Base-by-base conservation (phyloP, 768 basidiomycete genomes). In the Lactarius psammicola region DNA sequence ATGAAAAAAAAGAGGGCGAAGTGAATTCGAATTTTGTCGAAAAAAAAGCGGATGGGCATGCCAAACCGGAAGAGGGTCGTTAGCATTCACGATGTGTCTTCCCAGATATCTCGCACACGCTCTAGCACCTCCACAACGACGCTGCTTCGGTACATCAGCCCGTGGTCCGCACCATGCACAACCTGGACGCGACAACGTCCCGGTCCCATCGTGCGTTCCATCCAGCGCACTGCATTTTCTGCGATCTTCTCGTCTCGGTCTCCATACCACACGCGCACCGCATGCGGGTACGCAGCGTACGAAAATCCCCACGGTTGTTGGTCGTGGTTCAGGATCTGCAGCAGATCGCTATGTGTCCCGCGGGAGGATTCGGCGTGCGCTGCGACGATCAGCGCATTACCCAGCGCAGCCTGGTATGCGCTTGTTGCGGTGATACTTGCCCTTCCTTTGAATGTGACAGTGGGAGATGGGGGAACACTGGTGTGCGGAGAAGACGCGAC, bases 351-450 rank as follows among this genome's bases (percentile, higher is more conserved):
- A 71, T 96, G 93, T 0, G 91, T 92, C 56, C 97, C 95, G 69
- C 88, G 89, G 30, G 94, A 85, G 5, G 94, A 94, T 74, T 98
- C 96, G 2, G 95, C 90, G 74, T 99, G 95, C 1, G 94, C 95
- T 0, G 96, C 96, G 28, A 93, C 92, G 51, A 95, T 87, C 36
- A 99, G 82, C 2, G 94, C 94, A 65, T 90, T 94, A 40, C 89
- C 93, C n/a, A 98, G 81, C 2, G 87, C 82, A 17, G 84, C 87
- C 69, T 92, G 89, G 72, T 84, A 84, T 31, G 78, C 73, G 64
- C 72, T 80, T 28, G 74, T 75, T n/a, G 78, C 73, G 15, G 71
- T 71, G 73, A 67, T 70, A 69, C 64, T 57, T 46, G 63, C 69
- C 36, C 46, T 60, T 26, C 40, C 34, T 31, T 42, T 55, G 18